Conservation (phyloP, 371 early-diverging fungal species). For the Apophysomyces elegans region DNA sequence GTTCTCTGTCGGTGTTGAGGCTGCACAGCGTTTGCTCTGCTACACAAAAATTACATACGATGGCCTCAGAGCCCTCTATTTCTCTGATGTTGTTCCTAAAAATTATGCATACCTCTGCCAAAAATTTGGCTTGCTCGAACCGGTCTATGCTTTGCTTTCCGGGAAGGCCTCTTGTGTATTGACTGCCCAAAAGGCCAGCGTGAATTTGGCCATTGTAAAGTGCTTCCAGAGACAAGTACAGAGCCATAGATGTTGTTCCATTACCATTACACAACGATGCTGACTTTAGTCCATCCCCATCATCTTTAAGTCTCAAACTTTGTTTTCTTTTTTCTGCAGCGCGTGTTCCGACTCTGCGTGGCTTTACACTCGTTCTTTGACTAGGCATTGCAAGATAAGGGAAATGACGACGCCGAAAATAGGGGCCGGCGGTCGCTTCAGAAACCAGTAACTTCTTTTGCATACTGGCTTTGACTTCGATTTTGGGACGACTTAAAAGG, state of each 20-base stretch:
- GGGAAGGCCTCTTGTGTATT: slow-evolving; percentile 20
- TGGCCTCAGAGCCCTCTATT: too few relatives aligned
- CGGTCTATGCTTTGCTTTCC: slow-evolving; percentile 20
- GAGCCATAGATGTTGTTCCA: slow-evolving; percentile 2
- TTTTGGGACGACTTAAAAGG: too few relatives aligned
- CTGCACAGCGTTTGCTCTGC: neutral
- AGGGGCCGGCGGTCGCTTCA: slow-evolving; percentile 8
- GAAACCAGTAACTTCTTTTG: slow-evolving; percentile 4
- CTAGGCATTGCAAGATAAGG: neutral
- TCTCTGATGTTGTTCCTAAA: too few relatives aligned
- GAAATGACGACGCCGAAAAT: slow-evolving; percentile 5
- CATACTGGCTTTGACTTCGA: neutral
- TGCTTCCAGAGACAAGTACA: slow-evolving; percentile 18
- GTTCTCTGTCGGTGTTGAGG: neutral
- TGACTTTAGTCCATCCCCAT: neutral
- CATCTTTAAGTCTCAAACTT: slow-evolving; percentile 2
- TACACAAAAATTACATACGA: neutral
- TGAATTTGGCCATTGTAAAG: slow-evolving; percentile 16
- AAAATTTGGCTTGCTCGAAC: slow-evolving; percentile 13
- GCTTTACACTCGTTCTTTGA: slow-evolving; percentile 1
- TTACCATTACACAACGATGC: neutral
- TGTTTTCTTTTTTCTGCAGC: slow-evolving; percentile 9
- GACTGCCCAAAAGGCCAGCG: slow-evolving; percentile 13
- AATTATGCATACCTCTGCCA: slow-evolving; percentile 14
- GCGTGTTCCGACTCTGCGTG: slow-evolving; percentile 3